A percentile compares a stretch with the other conserved stretches of the same genome.
phyloP scores from a whole-genome alignment of 1,284 basidiomycete species.

The Cutaneotrichosporon sp. region DNA sequence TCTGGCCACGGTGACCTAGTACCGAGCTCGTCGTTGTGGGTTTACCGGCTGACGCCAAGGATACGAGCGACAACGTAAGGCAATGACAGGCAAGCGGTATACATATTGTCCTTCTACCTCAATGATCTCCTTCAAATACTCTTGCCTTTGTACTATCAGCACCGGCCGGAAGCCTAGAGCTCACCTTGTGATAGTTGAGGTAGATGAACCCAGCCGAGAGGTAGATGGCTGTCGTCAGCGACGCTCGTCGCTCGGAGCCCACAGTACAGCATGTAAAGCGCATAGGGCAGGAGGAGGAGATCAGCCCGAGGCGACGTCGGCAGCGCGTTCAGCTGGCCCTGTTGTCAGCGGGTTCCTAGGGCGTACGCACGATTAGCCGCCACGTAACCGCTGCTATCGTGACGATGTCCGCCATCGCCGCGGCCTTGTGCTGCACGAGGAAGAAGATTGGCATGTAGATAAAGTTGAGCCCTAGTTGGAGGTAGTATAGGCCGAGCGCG shows the following conservation, averaged over 20 bases:
- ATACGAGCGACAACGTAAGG: too few relatives aligned
- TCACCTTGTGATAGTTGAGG: background rate
- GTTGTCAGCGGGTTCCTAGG: background rate
- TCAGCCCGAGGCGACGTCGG: background rate
- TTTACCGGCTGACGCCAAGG: too few relatives aligned
- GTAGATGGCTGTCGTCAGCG: slow-evolving; percentile 1
- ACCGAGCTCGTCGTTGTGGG: too few relatives aligned
- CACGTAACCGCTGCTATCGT: background rate
- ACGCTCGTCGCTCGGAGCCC: background rate
- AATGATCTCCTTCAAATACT: background rate
- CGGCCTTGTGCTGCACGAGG: background rate
- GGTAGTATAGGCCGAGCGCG: slow-evolving; percentile 1
- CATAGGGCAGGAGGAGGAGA: background rate
- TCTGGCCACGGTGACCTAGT: too few relatives aligned
- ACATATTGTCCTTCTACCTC: background rate
- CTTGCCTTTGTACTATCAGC: slow-evolving; percentile 1
- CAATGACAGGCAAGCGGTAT: too few relatives aligned
- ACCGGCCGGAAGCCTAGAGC: background rate
- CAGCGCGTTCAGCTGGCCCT: background rate
- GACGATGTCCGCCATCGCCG: background rate
- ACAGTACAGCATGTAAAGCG: background rate
- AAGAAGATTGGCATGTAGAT: slow-evolving; percentile 7
- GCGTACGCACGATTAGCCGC: background rate
- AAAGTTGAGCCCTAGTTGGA: slow-evolving; percentile 6
- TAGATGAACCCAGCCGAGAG: background rate